Evolutionary conservation across 257 asterid genomes (phyloP).

Genomic region (Jacaranda mimosifolia): DNA sequence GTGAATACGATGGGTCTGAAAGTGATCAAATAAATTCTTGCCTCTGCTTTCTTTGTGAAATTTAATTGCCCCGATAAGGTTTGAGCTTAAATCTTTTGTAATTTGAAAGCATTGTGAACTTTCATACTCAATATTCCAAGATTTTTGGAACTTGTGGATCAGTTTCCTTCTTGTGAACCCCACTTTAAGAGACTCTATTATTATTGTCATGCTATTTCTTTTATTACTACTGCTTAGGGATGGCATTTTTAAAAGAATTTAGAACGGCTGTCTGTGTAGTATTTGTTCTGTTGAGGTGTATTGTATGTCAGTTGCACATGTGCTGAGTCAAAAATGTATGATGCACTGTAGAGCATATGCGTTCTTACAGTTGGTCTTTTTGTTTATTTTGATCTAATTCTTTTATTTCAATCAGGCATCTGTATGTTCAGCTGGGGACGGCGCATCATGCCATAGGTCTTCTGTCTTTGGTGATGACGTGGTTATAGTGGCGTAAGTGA

Average conservation of each 20-base stretch:
- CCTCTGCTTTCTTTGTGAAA: not conserved
- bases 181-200: not conserved
- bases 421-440: conserved; percentile 86
- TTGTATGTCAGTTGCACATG: not conserved
- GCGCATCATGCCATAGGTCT: conserved; percentile 91
- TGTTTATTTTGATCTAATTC: not conserved
- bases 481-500: conserved; percentile 96
- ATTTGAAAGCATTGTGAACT: not conserved
- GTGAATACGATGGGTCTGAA: not conserved
- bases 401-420: conserved; percentile 63
- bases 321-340: not conserved
- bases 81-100: not conserved
- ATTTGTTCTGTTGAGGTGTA: not conserved
- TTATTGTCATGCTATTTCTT: too few species aligned
- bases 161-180: not conserved
- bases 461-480: conserved; percentile 95
- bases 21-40: not conserved
- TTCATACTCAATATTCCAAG: not conserved
- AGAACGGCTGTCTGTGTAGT: not conserved
- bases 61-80: not conserved
- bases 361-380: not conserved
- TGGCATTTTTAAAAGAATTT: not conserved
- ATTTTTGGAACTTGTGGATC: not conserved
- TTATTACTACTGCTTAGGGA: not conserved
- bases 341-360: too few species aligned